phyloP scores from a whole-genome alignment of 257 asterid species.

The Vinca minor region DNA sequence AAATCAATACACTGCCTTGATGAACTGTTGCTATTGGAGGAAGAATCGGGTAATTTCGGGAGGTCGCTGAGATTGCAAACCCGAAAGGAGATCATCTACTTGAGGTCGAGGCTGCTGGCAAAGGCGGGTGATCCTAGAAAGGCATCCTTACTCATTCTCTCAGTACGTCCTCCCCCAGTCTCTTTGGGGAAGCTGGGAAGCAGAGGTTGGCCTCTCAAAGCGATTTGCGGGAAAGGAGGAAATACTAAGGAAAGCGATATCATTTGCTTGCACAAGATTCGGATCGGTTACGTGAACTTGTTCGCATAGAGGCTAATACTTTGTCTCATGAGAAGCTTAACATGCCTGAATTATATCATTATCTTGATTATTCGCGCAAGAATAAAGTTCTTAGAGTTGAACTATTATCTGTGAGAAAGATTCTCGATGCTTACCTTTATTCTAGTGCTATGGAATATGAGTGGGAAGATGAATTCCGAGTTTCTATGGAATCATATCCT shows the following conservation, averaged over 20 bases:
- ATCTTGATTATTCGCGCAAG: conserved; percentile 19
- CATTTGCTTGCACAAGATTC: conserved; percentile 27
- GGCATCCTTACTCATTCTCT: conserved; percentile 19
- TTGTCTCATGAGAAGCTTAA: conserved; percentile 24
- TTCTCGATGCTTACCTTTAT: conserved; percentile 38
- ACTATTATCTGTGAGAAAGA: conserved; percentile 28
- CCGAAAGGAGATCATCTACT: conserved; percentile 31
- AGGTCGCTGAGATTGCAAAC: conserved; percentile 48
- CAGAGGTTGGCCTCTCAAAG: conserved; percentile 53
- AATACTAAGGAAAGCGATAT: conserved; percentile 30
- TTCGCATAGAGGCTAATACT: conserved; percentile 24
- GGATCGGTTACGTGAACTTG: conserved; percentile 21
- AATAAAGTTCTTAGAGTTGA: conserved; percentile 19
- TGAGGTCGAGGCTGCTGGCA: conserved; percentile 23
- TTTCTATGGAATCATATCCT: conserved; percentile 7
- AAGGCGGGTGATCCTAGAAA: conserved; percentile 23
- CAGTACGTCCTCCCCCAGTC: conserved; percentile 20
- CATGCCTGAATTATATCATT: conserved; percentile 25
- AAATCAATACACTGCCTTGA: conserved; percentile 33
- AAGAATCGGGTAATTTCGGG: conserved; percentile 42
- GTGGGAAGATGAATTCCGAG: conserved; percentile 28
- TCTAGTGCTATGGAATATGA: conserved; percentile 20
- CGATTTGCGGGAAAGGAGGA: conserved; percentile 26
- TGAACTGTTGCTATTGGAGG: conserved; percentile 44
- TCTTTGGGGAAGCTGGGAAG: conserved; percentile 3